Evolutionary conservation across 1,139 yeast genomes (phyloP), one percentile per base, ranked within the genome.

Genomic region (Yamadazyma songkhlaensis): DNA sequence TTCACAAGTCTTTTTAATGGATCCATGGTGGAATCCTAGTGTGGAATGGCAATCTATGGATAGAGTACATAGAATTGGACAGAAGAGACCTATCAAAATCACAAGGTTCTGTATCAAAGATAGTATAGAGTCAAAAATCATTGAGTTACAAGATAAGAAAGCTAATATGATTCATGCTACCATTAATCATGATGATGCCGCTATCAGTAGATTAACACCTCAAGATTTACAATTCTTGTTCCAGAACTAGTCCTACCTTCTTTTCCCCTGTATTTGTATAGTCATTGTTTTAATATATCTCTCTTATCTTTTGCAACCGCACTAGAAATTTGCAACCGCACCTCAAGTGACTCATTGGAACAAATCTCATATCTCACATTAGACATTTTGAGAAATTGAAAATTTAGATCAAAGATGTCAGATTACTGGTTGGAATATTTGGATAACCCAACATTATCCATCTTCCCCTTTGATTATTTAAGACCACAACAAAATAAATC

Each of bases 11-110:
- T 92, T 92, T 50, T 72, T 92, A 35, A 72, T 92, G 71, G 98
- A 92, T 53, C 97, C 97, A 21, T 92, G 98, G 97, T 92, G 97
- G 97, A 92, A 92, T 55, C 97, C 97, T 1, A 84, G 95, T 51
- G 95, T 89, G 4, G 97, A 92, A 60, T 92, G 97, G 90, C 98
- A 92, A 59, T 85, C 95, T 34, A 96, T 95, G 66, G 99, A 94
- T 60, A 80, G 99, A 62, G 97, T 92, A 15, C 98, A 92, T 62
- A 80, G 98, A 64, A 92, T 92, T 46, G 97, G 97, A 4, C 99
- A 92, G 58, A 86, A 79, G 52, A 67, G 98, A 45, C 98, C 98
- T 0, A 96, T 92, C n/a, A 76, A 86, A 46, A 89, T 92, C 50
- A 88, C 96, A 5, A 74, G 97, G 35, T 81, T 92, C 53, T 88